Conservation (phyloP, 2,329 filamentous ascomycete species). For the Geoglossum cookeanum region DNA sequence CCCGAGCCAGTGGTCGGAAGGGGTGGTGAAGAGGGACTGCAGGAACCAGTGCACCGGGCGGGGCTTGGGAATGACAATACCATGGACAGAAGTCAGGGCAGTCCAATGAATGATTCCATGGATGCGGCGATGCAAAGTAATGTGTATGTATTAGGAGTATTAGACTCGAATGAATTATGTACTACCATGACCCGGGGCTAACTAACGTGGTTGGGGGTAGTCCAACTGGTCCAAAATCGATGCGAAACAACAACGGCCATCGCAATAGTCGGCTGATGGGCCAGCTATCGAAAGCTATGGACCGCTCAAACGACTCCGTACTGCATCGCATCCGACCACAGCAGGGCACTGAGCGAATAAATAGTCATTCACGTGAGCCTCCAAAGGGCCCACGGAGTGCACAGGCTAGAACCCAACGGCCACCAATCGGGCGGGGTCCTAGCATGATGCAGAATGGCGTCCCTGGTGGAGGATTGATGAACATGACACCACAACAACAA, state of each 20-base stretch:
- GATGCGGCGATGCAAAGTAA: constrained; percentile 14
- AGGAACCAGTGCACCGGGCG: not conserved
- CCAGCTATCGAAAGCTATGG: constrained; percentile 67
- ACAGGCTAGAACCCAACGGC: constrained; percentile 22
- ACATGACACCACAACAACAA: constrained; percentile 47
- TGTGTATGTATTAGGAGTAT: not conserved
- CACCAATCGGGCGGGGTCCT: constrained; percentile 19
- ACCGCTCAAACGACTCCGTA: constrained; percentile 52
- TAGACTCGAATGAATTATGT: not conserved
- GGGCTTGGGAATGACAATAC: not conserved
- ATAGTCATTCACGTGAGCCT: constrained; percentile 50
- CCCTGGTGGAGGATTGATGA: constrained; percentile 25
- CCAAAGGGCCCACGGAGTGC: constrained; percentile 42
- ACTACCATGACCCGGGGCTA: not conserved
- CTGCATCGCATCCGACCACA: constrained; percentile 63
- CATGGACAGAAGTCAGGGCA: not conserved
- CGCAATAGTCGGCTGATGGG: constrained; percentile 45
- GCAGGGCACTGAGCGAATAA: constrained; percentile 60
- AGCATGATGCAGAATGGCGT: constrained; percentile 17
- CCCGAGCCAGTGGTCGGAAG: not conserved
- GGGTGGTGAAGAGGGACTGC: not conserved
- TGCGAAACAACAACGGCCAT: constrained; percentile 45
- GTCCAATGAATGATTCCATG: not conserved
- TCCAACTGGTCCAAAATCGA: constrained; percentile 84
- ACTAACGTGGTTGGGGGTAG: constrained; percentile 26